Evolutionary conservation across 1,284 basidiomycete species (phyloP).

Genomic region (Megacollybia platyphylla): DNA sequence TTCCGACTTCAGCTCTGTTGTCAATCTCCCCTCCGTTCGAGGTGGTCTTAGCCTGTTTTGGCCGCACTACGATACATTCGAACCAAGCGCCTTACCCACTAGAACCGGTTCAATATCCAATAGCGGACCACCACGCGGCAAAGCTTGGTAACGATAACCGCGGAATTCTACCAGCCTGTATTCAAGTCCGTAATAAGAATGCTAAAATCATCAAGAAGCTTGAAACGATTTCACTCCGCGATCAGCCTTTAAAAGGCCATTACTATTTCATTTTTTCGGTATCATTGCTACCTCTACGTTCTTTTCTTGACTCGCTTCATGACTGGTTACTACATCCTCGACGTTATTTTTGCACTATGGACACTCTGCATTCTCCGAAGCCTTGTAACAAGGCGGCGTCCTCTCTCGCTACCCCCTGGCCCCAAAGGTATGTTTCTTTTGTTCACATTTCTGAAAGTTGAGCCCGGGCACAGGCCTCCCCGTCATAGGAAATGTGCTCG

Average conservation of each 20-base stretch:
- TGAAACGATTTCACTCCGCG: not conserved
- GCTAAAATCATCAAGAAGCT: slow-evolving; percentile 3
- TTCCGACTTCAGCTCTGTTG: no score
- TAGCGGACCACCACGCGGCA: slow-evolving; percentile 1
- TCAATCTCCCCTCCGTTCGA: no score
- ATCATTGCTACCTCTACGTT: slow-evolving; percentile 2
- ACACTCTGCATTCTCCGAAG: slow-evolving; percentile 19
- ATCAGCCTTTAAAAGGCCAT: not conserved
- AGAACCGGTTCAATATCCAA: slow-evolving; percentile 1
- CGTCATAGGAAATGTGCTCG: slow-evolving; percentile 37
- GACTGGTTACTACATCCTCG: slow-evolving; percentile 15
- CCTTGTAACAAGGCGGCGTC: slow-evolving; percentile 9
- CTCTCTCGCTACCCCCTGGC: slow-evolving; percentile 30
- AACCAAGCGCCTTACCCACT: not conserved
- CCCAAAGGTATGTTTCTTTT: slow-evolving; percentile 35
- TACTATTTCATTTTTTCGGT: not conserved
- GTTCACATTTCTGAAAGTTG: slow-evolving; percentile 15
- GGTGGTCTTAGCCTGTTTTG: not conserved
- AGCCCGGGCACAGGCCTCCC: slow-evolving; percentile 29
- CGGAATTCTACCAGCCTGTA: slow-evolving; percentile 18
- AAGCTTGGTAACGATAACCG: slow-evolving; percentile 18
- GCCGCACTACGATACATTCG: not conserved
- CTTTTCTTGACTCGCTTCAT: slow-evolving; percentile 9
- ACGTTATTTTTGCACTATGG: slow-evolving; percentile 17
- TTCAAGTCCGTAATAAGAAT: slow-evolving; percentile 6